A percentile compares a stretch with the other conserved stretches of the same genome.
Evolutionary conservation across 345 rosid species (phyloP).

Genomic region (thale cress (Arabidopsis thaliana)): TAIR10.1 NC_003075.7:2544001-2544500

Average conservation of each 20-base stretch:
- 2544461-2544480: not conserved
- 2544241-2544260: conserved; percentile 61
- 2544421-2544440: conserved; percentile 43
- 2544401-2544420: conserved; percentile 52
- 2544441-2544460: not conserved
- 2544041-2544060: conserved; percentile 8
- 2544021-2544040: conserved; percentile 30
- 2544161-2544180: conserved; percentile 16
- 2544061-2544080: not conserved
- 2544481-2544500: conserved; percentile 59
- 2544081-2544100: conserved; percentile 16
- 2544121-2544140: conserved; percentile 26
- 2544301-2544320: conserved; percentile 78
- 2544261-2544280: conserved; percentile 58
- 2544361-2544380: conserved; percentile 42
- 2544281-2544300: conserved; percentile 68
- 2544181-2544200: conserved; percentile 1
- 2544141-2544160: conserved; percentile 19
- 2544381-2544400: conserved; percentile 34
- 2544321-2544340: conserved; percentile 67
- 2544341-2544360: conserved; percentile 62
- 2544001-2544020: conserved; percentile 28
- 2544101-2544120: conserved; percentile 36
- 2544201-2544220: conserved; percentile 9
- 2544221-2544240: conserved; percentile 37